Evolutionary conservation across 108 stramenopile genomes (phyloP).

Genomic region (Tribonema minus): DNA sequence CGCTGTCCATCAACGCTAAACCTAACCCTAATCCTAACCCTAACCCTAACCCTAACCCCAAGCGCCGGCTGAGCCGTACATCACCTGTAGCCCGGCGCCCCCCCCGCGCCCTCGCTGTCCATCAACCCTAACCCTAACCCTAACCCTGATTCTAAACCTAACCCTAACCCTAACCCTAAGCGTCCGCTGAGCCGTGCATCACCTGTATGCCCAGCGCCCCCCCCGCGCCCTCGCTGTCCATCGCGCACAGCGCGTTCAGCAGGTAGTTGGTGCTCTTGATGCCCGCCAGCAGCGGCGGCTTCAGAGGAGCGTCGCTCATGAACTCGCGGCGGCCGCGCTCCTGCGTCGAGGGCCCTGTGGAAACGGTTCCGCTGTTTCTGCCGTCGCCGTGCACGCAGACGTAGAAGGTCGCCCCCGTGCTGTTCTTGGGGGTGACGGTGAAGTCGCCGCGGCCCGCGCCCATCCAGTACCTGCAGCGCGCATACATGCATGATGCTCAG

Average conservation of each 20-base stretch:
- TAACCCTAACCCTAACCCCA: background rate
- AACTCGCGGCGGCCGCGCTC: constrained; percentile 1
- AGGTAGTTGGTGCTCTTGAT: constrained; percentile 37
- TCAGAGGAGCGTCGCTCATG: constrained; percentile 19
- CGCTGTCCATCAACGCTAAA: constrained; percentile 1
- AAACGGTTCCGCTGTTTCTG: no score
- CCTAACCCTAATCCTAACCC: no score
- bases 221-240: constrained; percentile 7
- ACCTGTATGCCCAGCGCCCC: background rate
- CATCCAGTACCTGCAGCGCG: no score
- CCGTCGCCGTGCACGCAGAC: constrained; percentile 32
- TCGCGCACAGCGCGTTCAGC: constrained; percentile 18
- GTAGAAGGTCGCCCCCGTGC: constrained; percentile 4
- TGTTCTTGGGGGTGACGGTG: constrained; percentile 8
- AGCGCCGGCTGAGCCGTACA: no score
- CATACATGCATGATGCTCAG: no score
- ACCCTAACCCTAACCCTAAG: background rate
- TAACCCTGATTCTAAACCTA: no score
- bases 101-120: constrained; percentile 3
- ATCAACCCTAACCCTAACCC: no score
- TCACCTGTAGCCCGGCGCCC: background rate
- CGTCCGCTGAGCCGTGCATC: no score
- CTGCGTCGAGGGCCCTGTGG: background rate
- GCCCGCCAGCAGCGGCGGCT: constrained; percentile 20
- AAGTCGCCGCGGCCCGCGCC: constrained; percentile 43